Evolutionary conservation across 345 rosid species (phyloP).

Genomic region (Gossypium australe): DNA sequence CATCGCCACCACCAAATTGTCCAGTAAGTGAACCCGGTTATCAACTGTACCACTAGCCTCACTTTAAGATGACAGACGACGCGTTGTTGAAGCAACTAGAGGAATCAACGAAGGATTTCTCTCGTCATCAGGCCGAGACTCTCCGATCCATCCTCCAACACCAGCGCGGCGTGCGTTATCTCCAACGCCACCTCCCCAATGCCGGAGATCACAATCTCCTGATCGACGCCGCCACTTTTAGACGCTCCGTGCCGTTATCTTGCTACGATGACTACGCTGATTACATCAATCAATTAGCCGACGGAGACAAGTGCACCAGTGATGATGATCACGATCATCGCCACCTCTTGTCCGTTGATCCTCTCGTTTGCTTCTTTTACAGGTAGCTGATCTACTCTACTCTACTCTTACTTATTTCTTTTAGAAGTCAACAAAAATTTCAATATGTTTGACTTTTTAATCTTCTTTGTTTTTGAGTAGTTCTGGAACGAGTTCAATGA

Average conservation of each 20-base stretch:
- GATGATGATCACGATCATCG: not conserved
- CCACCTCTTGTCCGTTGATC: constrained; percentile 36
- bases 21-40: no score
- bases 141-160: constrained; percentile 41
- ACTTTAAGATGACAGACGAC: constrained; percentile 13
- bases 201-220: not conserved
- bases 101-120: constrained; percentile 31
- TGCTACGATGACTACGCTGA: constrained; percentile 38
- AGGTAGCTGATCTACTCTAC: constrained; percentile 15
- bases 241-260: constrained; percentile 34
- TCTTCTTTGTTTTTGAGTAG: constrained; percentile 10
- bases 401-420: not conserved
- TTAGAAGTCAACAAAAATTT: not conserved
- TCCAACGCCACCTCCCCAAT: constrained; percentile 27
- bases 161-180: constrained; percentile 32
- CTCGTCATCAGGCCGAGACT: constrained; percentile 32
- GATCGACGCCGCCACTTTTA: constrained; percentile 27
- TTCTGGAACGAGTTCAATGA: constrained; percentile 40
- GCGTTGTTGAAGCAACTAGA: constrained; percentile 34
- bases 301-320: constrained; percentile 7
- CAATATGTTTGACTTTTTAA: not conserved
- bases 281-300: constrained; percentile 33
- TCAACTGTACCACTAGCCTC: not conserved
- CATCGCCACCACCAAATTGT: not conserved
- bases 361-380: constrained; percentile 41